Percentiles rank a stretch among this genome's conserved stretches.
phyloP scores from a whole-genome alignment of 331 rosid species.

The Acacia pycnantha region DNA sequence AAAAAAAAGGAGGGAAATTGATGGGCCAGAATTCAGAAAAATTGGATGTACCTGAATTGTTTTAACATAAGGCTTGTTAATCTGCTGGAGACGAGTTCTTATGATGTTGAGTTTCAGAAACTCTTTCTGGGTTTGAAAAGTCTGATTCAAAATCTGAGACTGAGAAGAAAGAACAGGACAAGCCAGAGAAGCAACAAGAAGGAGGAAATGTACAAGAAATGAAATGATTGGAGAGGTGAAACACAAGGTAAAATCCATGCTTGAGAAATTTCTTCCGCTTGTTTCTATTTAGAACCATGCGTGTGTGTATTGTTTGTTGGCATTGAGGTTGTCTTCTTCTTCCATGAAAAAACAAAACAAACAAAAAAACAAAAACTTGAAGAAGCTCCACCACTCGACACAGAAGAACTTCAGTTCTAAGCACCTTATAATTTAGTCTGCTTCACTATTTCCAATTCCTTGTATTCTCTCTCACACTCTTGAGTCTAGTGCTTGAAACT shows the following conservation, averaged over 20 bases:
- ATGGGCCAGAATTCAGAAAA: neutral
- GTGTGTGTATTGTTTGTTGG: slow-evolving; percentile 31
- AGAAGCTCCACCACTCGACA: slow-evolving; percentile 31
- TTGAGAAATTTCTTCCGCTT: slow-evolving; percentile 35
- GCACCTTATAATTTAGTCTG: slow-evolving; percentile 30
- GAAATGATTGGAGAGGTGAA: slow-evolving; percentile 50
- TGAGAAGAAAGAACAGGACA: slow-evolving; percentile 49
- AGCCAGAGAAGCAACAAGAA: slow-evolving; percentile 54
- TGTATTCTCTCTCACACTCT: slow-evolving; percentile 26
- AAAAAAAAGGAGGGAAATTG: slow-evolving; percentile 1
- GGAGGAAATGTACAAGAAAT: slow-evolving; percentile 57
- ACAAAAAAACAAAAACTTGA: slow-evolving; percentile 11
- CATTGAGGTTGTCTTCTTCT: slow-evolving; percentile 63
- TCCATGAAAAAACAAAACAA: slow-evolving; percentile 28
- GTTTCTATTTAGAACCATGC: slow-evolving; percentile 42
- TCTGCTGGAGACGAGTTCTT: slow-evolving; percentile 54
- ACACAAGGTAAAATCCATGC: slow-evolving; percentile 68
- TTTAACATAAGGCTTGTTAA: slow-evolving; percentile 74
- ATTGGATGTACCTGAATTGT: slow-evolving; percentile 67
- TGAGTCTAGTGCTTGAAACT: slow-evolving; percentile 18
- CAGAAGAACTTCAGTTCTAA: slow-evolving; percentile 12
- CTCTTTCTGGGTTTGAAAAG: slow-evolving; percentile 61
- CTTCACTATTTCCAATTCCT: slow-evolving; percentile 49
- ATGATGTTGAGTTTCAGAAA: slow-evolving; percentile 51
- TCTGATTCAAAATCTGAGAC: slow-evolving; percentile 50